Conservation (phyloP, 1,284 basidiomycete species). For the Butyriboletus appendiculatus region DNA sequence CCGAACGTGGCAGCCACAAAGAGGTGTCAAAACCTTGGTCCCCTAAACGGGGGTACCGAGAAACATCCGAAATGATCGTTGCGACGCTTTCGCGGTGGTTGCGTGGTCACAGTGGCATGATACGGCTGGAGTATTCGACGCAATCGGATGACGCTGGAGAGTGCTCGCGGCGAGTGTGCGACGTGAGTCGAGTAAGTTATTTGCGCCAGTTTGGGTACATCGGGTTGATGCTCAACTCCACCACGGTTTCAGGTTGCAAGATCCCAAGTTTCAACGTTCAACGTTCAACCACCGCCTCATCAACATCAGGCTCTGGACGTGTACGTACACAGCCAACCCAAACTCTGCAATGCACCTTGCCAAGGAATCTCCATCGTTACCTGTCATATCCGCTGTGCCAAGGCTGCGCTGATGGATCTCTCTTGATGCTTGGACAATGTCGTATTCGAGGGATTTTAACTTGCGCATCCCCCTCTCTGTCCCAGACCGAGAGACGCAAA, state of each 20-base stretch:
- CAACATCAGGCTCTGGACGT: too few relatives aligned
- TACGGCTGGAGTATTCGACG: too few relatives aligned
- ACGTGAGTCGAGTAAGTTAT: background rate
- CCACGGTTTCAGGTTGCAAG: too few relatives aligned
- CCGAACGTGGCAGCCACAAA: constrained; percentile 13
- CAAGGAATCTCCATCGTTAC: background rate
- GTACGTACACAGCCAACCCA: background rate
- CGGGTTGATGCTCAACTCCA: too few relatives aligned
- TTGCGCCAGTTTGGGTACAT: background rate
- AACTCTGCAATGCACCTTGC: background rate
- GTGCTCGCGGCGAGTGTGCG: too few relatives aligned
- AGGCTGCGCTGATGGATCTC: constrained; percentile 6
- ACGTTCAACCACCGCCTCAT: background rate
- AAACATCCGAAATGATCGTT: background rate
- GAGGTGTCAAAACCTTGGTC: background rate
- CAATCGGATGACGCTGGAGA: too few relatives aligned
- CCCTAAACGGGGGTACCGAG: background rate
- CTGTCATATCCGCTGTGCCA: background rate
- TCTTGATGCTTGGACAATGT: background rate
- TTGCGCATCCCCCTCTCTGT: background rate
- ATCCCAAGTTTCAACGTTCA: too few relatives aligned
- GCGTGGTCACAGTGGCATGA: too few relatives aligned
- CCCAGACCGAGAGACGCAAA: too few relatives aligned
- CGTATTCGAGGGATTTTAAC: background rate
- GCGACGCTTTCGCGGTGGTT: background rate